These are phyloP conservation scores for Oryza meyeriana DNA, from an alignment of 176 grass and related monocot genomes.

Conservation along the genomic window DNA sequence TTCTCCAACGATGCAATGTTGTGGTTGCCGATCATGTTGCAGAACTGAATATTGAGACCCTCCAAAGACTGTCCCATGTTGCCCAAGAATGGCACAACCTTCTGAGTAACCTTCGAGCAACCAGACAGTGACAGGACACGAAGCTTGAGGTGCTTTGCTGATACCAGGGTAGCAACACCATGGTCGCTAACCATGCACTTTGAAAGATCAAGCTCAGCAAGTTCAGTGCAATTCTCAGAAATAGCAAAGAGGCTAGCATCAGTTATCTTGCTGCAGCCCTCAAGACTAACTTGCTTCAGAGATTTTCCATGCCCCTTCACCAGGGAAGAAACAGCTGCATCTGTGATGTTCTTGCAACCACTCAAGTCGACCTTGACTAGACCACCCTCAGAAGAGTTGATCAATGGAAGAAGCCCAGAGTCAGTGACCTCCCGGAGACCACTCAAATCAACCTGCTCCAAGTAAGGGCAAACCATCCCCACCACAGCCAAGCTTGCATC, in stretches of 20 bases:
- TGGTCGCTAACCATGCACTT: slow-evolving; percentile 67
- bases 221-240: slow-evolving; percentile 53
- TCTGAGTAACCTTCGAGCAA: slow-evolving; percentile 66
- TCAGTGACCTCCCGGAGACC: slow-evolving; percentile 67
- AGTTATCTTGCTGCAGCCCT: slow-evolving; percentile 89
- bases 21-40: slow-evolving; percentile 62
- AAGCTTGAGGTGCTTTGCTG: slow-evolving; percentile 65
- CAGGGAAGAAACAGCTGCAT: slow-evolving; percentile 56
- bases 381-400: slow-evolving; percentile 47
- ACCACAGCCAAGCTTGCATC: slow-evolving; percentile 76
- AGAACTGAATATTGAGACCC: slow-evolving; percentile 85
- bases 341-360: slow-evolving; percentile 78
- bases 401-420: slow-evolving; percentile 62
- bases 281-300: slow-evolving; percentile 69
- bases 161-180: slow-evolving; percentile 63
- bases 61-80: slow-evolving; percentile 67
- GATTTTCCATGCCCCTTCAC: slow-evolving; percentile 80
- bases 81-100: slow-evolving; percentile 59
- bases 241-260: slow-evolving; percentile 66
- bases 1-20: slow-evolving; percentile 65
- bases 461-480: slow-evolving; percentile 77
- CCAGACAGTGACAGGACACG: slow-evolving; percentile 71
- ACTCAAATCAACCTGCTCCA: slow-evolving; percentile 79
- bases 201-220: slow-evolving; percentile 81
- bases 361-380: slow-evolving; percentile 77